Base-by-base conservation (phyloP, 2,329 filamentous ascomycete genomes). In the Exophiala phaeomuriformis region DNA sequence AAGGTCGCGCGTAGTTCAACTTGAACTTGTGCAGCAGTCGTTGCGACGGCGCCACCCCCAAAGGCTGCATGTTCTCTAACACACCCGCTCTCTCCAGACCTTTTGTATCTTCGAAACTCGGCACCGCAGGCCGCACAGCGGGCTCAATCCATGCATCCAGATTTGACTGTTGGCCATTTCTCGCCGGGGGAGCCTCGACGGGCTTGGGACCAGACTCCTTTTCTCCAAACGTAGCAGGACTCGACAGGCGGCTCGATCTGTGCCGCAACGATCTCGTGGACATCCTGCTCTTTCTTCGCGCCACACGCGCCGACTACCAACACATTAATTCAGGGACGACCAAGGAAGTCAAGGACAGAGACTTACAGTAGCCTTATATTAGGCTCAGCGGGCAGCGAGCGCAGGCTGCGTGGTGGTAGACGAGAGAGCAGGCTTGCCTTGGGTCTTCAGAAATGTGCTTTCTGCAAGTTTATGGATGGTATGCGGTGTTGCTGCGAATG, bases 41-140 rank as follows among this genome's bases (percentile, higher is more conserved):
- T 45, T 77, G 71, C 27, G 77, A 77, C 8, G 90, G 90, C 62
- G 83, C 76, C 51, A 83, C 78, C 39, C 90, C 90, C 52, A 95
- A 73, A 29, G 90, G 84, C 49, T 83, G 84, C 90, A 95, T 95
- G 64, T 84, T 84, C 69, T 88, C 84, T 54, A 94, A 75, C 12
- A 94, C 86, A 59, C 87, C 87, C 68, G 83, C 81, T 46, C 85
- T 78, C 64, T 85, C 75, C 62, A 93, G 78, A 42, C 86, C 86
- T 53, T 78, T 81, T 67, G 80, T 75, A 62, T 95, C 88, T 73
- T 88, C 82, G 66, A 85, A 95, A 67, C 86, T 91, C 7, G 90
- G 77, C 44, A 73, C 73, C 44, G 76, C 75, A 45, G 69, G 66
- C 53, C 77, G 75, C 44, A 79, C 64, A 36, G 75, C 68, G 46